phyloP scores from a whole-genome alignment of 305 asterid species.

The Withania somnifera region DNA sequence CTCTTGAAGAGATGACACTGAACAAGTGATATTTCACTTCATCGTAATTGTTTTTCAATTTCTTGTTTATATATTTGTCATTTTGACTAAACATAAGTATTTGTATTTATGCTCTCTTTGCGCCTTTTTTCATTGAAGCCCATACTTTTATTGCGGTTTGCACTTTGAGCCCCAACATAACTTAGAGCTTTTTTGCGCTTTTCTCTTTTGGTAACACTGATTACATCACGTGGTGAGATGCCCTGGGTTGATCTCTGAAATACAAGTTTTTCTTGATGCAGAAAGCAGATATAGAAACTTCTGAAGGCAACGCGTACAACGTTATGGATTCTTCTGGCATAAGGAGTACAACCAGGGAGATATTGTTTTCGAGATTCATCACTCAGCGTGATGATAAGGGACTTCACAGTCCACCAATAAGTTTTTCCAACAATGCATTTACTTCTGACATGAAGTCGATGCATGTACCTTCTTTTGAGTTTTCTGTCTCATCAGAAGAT shows the following conservation, averaged over 20 bases:
- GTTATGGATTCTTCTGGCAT: background rate
- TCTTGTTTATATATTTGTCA: too few species aligned
- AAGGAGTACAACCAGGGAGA: background rate
- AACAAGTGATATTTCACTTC: too few species aligned
- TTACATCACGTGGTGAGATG: background rate
- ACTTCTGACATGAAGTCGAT: constrained; percentile 6
- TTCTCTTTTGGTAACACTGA: too few species aligned
- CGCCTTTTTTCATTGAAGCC: too few species aligned
- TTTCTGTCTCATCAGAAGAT: constrained; percentile 21
- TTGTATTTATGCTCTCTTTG: too few species aligned
- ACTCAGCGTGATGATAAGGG: background rate
- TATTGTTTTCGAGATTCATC: background rate
- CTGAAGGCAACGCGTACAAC: background rate
- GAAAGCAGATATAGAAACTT: background rate
- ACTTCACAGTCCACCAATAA: background rate
- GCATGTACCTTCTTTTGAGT: constrained; percentile 18
- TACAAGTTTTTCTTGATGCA: constrained; percentile 3
- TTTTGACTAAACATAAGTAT: too few species aligned
- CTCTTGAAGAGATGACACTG: too few species aligned
- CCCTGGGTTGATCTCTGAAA: background rate
- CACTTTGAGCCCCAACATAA: too few species aligned
- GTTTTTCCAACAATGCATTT: background rate
- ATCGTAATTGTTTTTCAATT: too few species aligned
- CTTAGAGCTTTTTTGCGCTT: too few species aligned
- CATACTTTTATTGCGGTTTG: too few species aligned